Conservation (phyloP, 345 rosid genomes). For the Anastatica hierochuntica region DNA sequence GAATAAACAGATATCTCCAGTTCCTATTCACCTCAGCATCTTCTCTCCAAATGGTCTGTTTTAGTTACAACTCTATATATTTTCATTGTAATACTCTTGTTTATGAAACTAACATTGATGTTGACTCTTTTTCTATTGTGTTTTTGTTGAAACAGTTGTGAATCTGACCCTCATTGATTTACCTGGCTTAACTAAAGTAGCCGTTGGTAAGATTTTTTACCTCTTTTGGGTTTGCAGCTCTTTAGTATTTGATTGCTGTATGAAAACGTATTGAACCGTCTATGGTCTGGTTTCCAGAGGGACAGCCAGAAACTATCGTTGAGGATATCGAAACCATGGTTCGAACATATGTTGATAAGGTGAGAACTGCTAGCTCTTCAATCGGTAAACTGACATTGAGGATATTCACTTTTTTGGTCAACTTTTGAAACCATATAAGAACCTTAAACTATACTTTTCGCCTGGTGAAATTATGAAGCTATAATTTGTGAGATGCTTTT, state of each 20-base stretch:
- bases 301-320: constrained; percentile 83
- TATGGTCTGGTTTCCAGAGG: constrained; percentile 45
- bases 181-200: constrained; percentile 94
- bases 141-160: constrained; percentile 53
- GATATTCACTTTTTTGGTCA: no score
- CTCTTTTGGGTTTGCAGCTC: not conserved
- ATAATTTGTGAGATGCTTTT: no score
- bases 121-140: not conserved
- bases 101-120: not conserved
- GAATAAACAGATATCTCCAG: constrained; percentile 78
- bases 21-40: constrained; percentile 93
- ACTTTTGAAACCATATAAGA: not conserved
- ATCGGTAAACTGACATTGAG: no score
- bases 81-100: not conserved
- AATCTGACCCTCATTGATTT: constrained; percentile 86
- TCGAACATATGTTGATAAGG: constrained; percentile 88
- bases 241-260: not conserved
- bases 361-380: constrained; percentile 12
- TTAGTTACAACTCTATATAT: not conserved
- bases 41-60: constrained; percentile 70
- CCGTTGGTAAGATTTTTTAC: constrained; percentile 49
- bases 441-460: not conserved
- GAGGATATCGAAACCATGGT: constrained; percentile 89
- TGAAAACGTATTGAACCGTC: not conserved
- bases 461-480: no score